Evolutionary conservation across 2,329 filamentous ascomycete species (phyloP), one percentile per base, ranked within the genome.

Genomic region (Diaporthe caulivora): DNA sequence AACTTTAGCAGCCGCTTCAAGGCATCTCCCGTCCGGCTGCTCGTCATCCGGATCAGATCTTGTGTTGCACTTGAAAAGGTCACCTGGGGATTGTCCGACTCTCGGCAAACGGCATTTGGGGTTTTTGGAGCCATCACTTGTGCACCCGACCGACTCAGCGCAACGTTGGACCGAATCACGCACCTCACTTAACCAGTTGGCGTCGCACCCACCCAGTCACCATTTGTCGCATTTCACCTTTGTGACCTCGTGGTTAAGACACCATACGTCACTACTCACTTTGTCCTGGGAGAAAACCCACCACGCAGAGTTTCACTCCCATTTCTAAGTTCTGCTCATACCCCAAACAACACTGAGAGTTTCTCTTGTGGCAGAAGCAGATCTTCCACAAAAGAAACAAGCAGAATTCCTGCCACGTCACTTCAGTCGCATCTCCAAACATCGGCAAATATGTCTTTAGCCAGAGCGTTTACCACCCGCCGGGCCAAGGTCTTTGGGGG

Each of bases 381-480:
- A 40, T 21, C 13, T 53, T 37, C 18, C 3, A 18, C 2, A 24
- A 24, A 65, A 49, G 29, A 31, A n/a, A 21, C 24, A 21, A 71
- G n/a, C n/a, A 42, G 26, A 71, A 15, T 3, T 7, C 40, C 21
- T 51, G n/a, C 40, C 70, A 10, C 26, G 53, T 24, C 13, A 17
- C 29, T 60, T 31, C 21, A 24, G 40, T 42, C 37, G n/a, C 40
- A 72, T 47, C 31, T 60, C 47, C 58, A 24, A 18, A 64, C 40
- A 40, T n/a, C 70, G 64, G 51, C 57, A 74, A 76, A 58, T n/a
- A 79, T 80, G 81, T 82, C 82, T 65, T 76, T 95, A 78, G 88
- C 92, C 69, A 89, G 93, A 80, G 93, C 92, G 74, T 93, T 95
- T 81, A 92, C 90, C 49, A 93, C 91, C 77, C 90, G 91, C 82